Base-by-base conservation (phyloP, 192 early-diverging fungal genomes). In the Podila epigama region DNA sequence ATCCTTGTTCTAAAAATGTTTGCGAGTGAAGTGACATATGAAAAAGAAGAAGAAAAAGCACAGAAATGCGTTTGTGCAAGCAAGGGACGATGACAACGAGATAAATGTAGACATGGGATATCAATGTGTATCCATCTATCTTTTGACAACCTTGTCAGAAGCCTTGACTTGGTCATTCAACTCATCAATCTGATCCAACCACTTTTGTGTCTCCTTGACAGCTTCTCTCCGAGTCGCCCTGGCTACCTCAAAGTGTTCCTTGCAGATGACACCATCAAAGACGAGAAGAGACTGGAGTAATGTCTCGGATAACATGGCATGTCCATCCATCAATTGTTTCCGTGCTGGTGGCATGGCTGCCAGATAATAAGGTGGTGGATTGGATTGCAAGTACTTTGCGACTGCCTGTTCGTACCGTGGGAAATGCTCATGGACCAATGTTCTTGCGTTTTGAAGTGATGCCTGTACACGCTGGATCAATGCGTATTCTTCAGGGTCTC, bases 281-380 rank as follows among this genome's bases (percentile, higher is more conserved):
- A 90, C 83, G 11, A 96, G 67, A 35, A 96, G 64, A 3, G 83
- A 71, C 83, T 95, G 92, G 86, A 95, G 87, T 28, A 96, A 75
- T 41, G 83, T 70, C 80, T 96, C 95, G 42, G 86, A 86, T 13
- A 90, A 63, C 31, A 83, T 77, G 29, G 80, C 73, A 55, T 93
- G 89, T 22, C 82, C 66, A 48, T 94, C 92, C 20, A 86, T 44
- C 6, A 94, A 77, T 39, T 86, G 20, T 39, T 77, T 77, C 22
- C 54, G 51, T 3, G 73, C 55, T 12, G 81, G 59, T 27, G 79
- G 39, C 32, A 56, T 37, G 16, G 54, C 12, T 34, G 36, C 37
- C 64, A 32, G 88, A 66, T 32, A 77, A 50, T 35, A 68, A 70
- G 48, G 71, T 3, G 39, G 32, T 11, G 67, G 58, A 11, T 59